These are phyloP conservation scores for Epichloe elymi DNA, from an alignment of 2,329 filamentous ascomycete species.

Conservation along the genomic window DNA sequence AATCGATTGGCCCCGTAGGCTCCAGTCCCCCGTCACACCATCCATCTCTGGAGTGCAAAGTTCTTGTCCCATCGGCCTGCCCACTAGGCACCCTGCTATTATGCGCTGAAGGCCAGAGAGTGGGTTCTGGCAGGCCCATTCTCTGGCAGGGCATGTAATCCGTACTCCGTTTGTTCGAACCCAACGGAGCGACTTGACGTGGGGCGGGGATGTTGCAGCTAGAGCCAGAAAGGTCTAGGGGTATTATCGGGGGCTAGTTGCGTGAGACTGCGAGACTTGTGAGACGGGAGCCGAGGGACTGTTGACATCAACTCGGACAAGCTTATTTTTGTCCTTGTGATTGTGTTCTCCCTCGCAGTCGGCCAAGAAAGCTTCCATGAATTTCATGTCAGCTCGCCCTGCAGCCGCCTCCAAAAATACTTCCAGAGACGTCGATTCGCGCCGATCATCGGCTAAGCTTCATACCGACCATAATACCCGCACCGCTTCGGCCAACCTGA, in stretches of 20 bases:
- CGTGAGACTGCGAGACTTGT: conserved; percentile 1
- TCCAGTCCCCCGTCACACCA: neutral
- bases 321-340: neutral
- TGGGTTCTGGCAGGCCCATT: neutral
- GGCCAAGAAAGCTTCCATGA: too few species aligned
- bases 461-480: too few species aligned
- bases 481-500: too few species aligned
- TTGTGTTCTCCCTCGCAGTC: neutral
- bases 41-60: neutral
- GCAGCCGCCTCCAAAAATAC: neutral
- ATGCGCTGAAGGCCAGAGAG: neutral
- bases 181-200: too few species aligned
- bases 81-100: neutral
- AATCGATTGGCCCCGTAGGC: neutral
- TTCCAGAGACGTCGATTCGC: neutral
- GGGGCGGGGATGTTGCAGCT: too few species aligned
- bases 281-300: conserved; percentile 5
- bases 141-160: neutral
- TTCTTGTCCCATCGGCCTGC: neutral
- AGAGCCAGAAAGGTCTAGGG: too few species aligned
- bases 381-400: conserved; percentile 4
- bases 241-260: too few species aligned
- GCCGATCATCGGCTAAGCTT: neutral
- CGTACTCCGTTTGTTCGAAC: too few species aligned
- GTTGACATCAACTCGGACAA: neutral